These are phyloP conservation scores for Eucalyptus caleyi DNA, from an alignment of 345 rosid genomes.

Conservation along the genomic window DNA sequence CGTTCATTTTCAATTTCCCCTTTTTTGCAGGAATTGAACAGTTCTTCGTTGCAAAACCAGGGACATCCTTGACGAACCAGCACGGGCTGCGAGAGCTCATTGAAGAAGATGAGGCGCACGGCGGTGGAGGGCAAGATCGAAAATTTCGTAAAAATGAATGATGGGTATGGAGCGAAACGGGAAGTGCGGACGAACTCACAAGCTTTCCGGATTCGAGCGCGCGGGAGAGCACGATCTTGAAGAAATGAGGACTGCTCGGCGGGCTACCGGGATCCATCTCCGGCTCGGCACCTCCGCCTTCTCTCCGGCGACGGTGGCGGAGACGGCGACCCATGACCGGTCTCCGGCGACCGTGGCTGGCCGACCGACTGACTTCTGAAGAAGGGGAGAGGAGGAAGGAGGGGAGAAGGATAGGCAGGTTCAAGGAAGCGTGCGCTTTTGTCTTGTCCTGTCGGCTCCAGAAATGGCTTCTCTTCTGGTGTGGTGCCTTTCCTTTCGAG, in stretches of 20 bases:
- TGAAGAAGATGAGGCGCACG: neutral
- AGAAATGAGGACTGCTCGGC: neutral
- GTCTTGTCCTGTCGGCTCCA: neutral
- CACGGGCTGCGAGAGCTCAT: neutral
- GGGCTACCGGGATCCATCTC: neutral
- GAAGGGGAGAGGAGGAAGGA: neutral
- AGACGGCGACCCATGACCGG: neutral
- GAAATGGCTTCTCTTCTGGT: neutral
- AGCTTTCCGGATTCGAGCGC: neutral
- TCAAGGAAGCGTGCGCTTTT: neutral
- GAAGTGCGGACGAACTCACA: neutral
- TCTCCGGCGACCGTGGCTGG: neutral
- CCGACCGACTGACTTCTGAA: neutral
- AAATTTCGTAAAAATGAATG: neutral
- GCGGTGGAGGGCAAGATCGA: neutral
- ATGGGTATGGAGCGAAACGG: neutral
- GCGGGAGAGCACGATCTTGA: neutral
- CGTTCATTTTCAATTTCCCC: neutral
- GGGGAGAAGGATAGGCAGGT: neutral
- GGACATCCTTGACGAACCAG: neutral
- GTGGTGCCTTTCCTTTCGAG: neutral
- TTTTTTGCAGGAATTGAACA: neutral
- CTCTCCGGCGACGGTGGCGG: neutral
- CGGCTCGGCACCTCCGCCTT: neutral
- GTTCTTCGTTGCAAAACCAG: neutral